Percentiles rank a stretch among this genome's conserved stretches.
Conservation (phyloP, 768 basidiomycete genomes). For the Neoboletus subvelutipes region DNA sequence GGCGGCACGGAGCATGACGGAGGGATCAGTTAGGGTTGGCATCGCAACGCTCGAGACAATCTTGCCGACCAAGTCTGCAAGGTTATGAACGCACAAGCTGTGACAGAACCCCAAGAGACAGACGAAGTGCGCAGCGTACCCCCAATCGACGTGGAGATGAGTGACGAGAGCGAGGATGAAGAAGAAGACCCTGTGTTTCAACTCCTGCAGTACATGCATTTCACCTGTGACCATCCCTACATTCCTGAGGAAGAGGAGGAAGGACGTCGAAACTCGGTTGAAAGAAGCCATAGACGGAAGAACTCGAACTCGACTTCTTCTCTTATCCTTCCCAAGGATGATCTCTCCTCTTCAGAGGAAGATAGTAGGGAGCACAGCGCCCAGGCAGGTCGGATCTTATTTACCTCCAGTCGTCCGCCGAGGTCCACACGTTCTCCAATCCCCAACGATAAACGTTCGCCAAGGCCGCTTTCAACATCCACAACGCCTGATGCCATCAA, state of each 20-base stretch:
- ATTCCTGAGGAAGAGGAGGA: conserved; percentile 68
- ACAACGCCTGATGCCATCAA: conserved; percentile 25
- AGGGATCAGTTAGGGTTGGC: conserved; percentile 58
- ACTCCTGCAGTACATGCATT: conserved; percentile 38
- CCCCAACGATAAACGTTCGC: conserved; percentile 15
- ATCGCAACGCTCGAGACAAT: conserved; percentile 60
- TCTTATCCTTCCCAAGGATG: conserved; percentile 28
- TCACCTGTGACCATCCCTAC: conserved; percentile 51
- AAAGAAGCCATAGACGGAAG: conserved; percentile 21
- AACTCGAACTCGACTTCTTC: conserved; percentile 33
- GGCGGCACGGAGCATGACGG: conserved; percentile 54
- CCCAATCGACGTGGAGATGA: conserved; percentile 72
- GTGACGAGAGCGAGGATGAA: conserved; percentile 72
- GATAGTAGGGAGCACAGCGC: conserved; percentile 11
- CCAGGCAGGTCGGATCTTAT: conserved; percentile 13
- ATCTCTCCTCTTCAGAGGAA: conserved; percentile 8
- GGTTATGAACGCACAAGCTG: conserved; percentile 46
- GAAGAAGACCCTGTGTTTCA: conserved; percentile 47
- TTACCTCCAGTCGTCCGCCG: conserved; percentile 16
- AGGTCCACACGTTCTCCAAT: conserved; percentile 21
- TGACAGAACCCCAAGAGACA: conserved; percentile 48
- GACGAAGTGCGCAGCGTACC: conserved; percentile 51
- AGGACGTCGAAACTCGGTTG: conserved; percentile 24
- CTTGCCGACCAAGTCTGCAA: conserved; percentile 67
- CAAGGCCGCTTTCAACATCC: conserved; percentile 23